Percentiles rank a stretch among this genome's conserved stretches.
phyloP scores from a whole-genome alignment of 148 eudicot species.

The Chenopodium formosanum region DNA sequence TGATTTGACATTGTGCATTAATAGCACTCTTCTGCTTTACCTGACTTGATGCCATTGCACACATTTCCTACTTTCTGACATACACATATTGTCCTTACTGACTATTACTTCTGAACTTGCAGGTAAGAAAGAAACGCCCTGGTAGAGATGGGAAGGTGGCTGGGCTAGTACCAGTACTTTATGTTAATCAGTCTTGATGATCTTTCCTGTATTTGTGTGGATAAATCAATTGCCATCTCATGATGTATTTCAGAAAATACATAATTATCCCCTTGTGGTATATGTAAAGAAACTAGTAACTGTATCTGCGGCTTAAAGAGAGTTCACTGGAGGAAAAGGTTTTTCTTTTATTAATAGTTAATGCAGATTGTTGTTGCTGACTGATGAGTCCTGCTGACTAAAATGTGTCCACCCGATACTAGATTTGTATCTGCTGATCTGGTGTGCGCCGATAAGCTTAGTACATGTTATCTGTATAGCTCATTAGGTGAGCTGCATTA shows the following conservation, averaged over 20 bases:
- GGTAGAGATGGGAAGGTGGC: slow-evolving; percentile 94
- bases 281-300: neutral
- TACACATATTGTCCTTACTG: neutral
- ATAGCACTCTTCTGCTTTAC: neutral
- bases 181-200: slow-evolving; percentile 72
- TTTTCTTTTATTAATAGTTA: neutral
- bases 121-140: slow-evolving; percentile 92
- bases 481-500: neutral
- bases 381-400: neutral
- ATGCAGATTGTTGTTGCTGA: slow-evolving; percentile 3
- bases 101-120: slow-evolving; percentile 16
- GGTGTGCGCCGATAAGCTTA: neutral
- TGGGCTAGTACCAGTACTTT: slow-evolving; percentile 89
- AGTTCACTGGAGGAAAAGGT: neutral
- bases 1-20: neutral
- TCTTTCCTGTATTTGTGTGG: slow-evolving; percentile 1
- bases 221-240: slow-evolving; percentile 6
- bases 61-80: neutral
- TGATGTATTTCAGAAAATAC: neutral
- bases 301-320: neutral
- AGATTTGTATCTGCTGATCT: neutral
- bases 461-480: neutral
- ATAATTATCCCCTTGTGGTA: neutral
- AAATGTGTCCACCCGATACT: neutral
- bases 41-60: neutral